Base-by-base conservation (phyloP, 2,329 filamentous ascomycete genomes). In the Cercospora janseana region DNA sequence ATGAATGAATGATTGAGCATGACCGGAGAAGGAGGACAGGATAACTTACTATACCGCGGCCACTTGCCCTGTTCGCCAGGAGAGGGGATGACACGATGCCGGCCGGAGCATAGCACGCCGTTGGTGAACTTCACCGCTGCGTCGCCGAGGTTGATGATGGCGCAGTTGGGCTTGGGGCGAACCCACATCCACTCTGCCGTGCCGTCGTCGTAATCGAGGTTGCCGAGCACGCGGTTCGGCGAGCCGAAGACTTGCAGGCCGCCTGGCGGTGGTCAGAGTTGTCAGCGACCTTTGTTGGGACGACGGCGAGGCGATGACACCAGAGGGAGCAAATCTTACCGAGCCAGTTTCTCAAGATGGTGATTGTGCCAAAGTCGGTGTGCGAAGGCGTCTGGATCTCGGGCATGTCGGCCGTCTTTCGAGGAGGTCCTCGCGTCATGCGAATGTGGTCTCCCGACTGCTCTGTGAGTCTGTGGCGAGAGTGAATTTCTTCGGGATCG, bases 331-430 rank as follows among this genome's bases (percentile, higher is more conserved):
- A 37, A 6, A 2, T 2, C 34, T 38, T 8, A 38, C 34, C 34
- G 3, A 80, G 63, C 10, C 76, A 72, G 64, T 80, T 81, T 67
- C 81, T 79, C 0, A 82, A 70, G 5, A 81, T 66, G 0, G 79
- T 81, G 10, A 81, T 71, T 40, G 70, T 76, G 20, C 78, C 79
- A 54, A 80, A 80, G 56, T 81, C 79, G 1, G 78, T 80, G 58
- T 81, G 79, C 40, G 58, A 58, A 2, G 65, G 64, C 12, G 66
- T 68, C 41, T 67, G 65, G 27, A 68, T 66, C 53, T 66, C 65
- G 4, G 65, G 64, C 63, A 67, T 64, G 23, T 65, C 60, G 2
- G 54, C 51, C 2, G 54, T 56, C 15, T 63, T 60, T 28, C 78
- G 72, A 2, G 76, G 75, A 4, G 76, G 75, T 1, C 75, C 74